Evolutionary conservation across 805 yeast species (phyloP), one percentile per base, ranked within the genome.

Genomic region (Ogataea angusta): DNA sequence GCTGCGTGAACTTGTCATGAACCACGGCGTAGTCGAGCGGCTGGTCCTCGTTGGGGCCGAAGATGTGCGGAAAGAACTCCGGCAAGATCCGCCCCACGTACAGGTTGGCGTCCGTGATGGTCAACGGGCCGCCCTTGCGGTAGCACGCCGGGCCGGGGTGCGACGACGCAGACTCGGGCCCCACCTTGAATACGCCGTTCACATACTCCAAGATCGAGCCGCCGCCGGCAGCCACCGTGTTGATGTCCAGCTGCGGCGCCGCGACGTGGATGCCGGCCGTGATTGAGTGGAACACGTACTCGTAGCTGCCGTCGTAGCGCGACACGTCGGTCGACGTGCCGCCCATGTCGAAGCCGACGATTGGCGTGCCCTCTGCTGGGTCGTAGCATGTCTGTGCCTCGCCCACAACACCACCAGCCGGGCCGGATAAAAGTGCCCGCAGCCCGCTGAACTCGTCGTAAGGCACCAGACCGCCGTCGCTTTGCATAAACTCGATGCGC

Each of bases 281-380:
- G 26, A 52, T 72, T 4, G 86, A 80, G 56, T 84, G 90, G 54
- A 84, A 82, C 9, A 82, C 80, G 56, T 80, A 86, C 46, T 82
- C 87, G 25, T 75, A 69, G 19, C 71, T 66, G 2, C 89, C 89
- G 38, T 69, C 73, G 29, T 66, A 84, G 40, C 91, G 67, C 13
- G 85, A 76, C 2, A 46, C 54, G 46, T 63, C 67, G n/a, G 68
- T 62, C 3, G 65, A 60, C 21, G 68, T 63, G 31, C 68, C 68
- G 32, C 68, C 68, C 68, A 62, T 62, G 52, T 63, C 68, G 36
- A 63, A 66, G 2, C 72, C 72, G 47, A 67, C 63, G 34, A 66
- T 57, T 3, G 73, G 66, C 27, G 50, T 40, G 19, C 37, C 37
- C 21, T 43, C 43, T 9, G 38, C 30, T 7, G 46, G 37, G 30